Percentiles rank a stretch among this genome's conserved stretches.
Conservation (phyloP, 179 eudicot genomes). For the Heliamphora ciliata region DNA sequence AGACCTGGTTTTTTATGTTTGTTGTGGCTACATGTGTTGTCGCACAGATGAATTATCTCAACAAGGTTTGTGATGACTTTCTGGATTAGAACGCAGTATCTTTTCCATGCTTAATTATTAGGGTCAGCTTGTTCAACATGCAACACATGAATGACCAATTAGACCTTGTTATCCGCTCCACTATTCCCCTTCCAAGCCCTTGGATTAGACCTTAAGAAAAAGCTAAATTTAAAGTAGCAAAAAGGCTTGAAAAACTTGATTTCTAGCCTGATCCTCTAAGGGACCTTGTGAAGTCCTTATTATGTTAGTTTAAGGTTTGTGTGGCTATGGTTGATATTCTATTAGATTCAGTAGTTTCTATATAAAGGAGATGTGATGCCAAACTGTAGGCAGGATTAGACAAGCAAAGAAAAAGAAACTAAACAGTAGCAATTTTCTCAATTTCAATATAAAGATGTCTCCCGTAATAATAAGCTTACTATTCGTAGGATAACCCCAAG, state of each 20-base stretch:
- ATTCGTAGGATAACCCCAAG: no score
- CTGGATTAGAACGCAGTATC: background rate
- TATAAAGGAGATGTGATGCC: no score
- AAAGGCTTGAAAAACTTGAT: background rate
- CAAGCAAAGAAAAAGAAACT: no score
- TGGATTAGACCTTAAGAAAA: background rate
- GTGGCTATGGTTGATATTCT: background rate
- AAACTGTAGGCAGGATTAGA: no score
- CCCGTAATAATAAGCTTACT: no score
- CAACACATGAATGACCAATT: background rate
- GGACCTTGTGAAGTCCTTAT: background rate
- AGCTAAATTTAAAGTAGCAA: background rate
- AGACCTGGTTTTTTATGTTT: slow-evolving; percentile 59
- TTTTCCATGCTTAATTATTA: background rate
- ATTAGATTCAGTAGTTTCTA: no score
- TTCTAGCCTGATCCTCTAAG: background rate
- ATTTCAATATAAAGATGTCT: no score
- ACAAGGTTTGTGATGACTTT: slow-evolving; percentile 41
- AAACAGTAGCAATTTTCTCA: no score
- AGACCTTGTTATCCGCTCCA: background rate
- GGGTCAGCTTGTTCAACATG: background rate
- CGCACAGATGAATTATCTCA: slow-evolving; percentile 68
- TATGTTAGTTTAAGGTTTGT: background rate
- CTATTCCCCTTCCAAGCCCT: background rate
- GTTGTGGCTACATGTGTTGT: slow-evolving; percentile 52